A percentile compares a stretch with the other conserved stretches of the same genome.
phyloP scores from a whole-genome alignment of 208 protist species.

The Wallacemonas collosoma region DNA sequence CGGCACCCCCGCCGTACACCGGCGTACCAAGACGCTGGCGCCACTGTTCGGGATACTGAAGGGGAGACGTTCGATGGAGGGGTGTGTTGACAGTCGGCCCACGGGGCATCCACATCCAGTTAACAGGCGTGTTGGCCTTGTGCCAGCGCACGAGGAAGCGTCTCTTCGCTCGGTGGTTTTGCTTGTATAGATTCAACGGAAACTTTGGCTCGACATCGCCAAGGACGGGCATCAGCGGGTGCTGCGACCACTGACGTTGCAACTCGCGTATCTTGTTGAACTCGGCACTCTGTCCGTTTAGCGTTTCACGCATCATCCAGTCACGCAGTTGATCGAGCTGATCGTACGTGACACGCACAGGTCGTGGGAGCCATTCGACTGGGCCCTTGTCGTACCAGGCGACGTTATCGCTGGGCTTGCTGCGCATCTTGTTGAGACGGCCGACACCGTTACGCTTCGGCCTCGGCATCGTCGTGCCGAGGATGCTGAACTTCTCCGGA shows the following conservation, averaged over 20 bases:
- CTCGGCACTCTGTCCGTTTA: conserved; percentile 56
- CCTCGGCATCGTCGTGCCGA: conserved; percentile 70
- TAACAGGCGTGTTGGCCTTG: conserved; percentile 86
- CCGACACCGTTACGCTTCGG: conserved; percentile 76
- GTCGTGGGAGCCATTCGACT: conserved; percentile 90
- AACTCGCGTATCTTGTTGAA: conserved; percentile 80
- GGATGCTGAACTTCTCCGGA: conserved; percentile 69
- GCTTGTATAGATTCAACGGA: conserved; percentile 88
- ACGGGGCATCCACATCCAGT: conserved; percentile 90
- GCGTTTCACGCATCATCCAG: conserved; percentile 91
- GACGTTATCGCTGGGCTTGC: conserved; percentile 87
- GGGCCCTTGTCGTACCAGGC: conserved; percentile 91
- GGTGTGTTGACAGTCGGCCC: conserved; percentile 54
- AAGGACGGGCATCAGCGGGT: conserved; percentile 87
- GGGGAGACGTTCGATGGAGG: conserved; percentile 62
- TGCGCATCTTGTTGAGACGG: conserved; percentile 86
- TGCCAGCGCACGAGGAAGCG: conserved; percentile 90
- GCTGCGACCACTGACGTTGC: conserved; percentile 87
- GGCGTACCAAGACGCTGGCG: conserved; percentile 41
- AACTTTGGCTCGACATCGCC: conserved; percentile 91
- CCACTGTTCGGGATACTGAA: conserved; percentile 86
- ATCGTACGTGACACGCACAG: conserved; percentile 80
- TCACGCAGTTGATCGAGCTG: conserved; percentile 81
- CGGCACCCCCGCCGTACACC: neutral
- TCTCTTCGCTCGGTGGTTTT: conserved; percentile 83